Evolutionary conservation across 2,329 filamentous ascomycete genomes (phyloP).

Genomic region (Diaporthe batatas): DNA sequence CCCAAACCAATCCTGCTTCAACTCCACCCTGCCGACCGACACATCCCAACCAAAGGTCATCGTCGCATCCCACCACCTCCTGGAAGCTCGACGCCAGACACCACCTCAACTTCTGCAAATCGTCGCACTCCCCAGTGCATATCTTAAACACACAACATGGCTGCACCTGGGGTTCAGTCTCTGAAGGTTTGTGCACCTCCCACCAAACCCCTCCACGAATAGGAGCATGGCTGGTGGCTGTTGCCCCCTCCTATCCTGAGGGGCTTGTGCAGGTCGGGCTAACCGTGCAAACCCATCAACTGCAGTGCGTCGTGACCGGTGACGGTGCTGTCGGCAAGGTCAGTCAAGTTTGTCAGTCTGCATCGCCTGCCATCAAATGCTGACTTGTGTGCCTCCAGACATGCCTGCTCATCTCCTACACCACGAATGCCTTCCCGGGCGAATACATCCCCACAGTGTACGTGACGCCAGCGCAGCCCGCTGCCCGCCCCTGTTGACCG

Average conservation of each 20-base stretch:
- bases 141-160: conserved; percentile 69
- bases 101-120: conserved; percentile 26
- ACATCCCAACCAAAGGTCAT: conserved; percentile 34
- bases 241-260: conserved; percentile 16
- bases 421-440: conserved; percentile 99
- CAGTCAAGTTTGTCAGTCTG: conserved; percentile 49
- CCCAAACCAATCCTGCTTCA: conserved; percentile 32
- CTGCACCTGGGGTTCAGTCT: conserved; percentile 87
- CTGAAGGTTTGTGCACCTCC: conserved; percentile 77
- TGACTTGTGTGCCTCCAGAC: conserved; percentile 69
- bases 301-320: conserved; percentile 96
- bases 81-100: conserved; percentile 21
- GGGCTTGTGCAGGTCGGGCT: conserved; percentile 47
- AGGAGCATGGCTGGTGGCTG: conserved; percentile 16
- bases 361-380: conserved; percentile 45
- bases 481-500: conserved; percentile 32
- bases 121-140: conserved; percentile 30
- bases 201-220: neutral
- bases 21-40: conserved; percentile 24
- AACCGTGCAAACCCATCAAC: conserved; percentile 48
- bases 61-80: conserved; percentile 26
- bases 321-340: conserved; percentile 99
- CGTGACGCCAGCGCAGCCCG: conserved; percentile 12
- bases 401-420: conserved; percentile 99
- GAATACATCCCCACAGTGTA: conserved; percentile 99